Conservation (phyloP, 148 eudicot species). For the Chenopodium berlandieri region DNA sequence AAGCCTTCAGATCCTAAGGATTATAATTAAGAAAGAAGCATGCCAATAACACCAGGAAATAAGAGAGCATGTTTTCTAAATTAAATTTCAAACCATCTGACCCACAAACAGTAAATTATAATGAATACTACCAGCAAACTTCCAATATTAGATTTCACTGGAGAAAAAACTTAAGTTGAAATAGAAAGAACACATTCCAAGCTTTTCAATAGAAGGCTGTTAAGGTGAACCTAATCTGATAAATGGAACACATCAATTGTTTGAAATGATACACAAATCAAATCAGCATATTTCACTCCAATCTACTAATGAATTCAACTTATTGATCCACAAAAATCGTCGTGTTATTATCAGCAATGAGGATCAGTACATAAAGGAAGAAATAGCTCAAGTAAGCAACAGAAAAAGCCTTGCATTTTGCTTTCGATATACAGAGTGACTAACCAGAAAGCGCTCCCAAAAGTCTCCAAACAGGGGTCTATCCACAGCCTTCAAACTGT, state of each 20-base stretch:
- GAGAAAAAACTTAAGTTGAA: not conserved
- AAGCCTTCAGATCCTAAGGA: not conserved
- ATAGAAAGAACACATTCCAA: not conserved
- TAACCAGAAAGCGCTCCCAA: constrained; percentile 94
- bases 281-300: not conserved
- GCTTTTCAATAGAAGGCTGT: not conserved
- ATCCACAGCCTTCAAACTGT: constrained; percentile 97
- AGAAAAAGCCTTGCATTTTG: not conserved
- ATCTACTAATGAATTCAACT: not conserved
- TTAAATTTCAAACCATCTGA: not conserved
- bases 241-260: not conserved
- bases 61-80: not conserved
- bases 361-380: not conserved
- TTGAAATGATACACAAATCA: not conserved
- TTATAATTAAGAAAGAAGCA: not conserved
- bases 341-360: not conserved
- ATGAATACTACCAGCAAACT: not conserved
- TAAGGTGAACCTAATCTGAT: not conserved
- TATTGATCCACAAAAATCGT: not conserved
- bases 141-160: not conserved
- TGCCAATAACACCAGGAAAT: not conserved
- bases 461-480: constrained; percentile 97
- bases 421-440: constrained; percentile 15
- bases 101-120: not conserved
- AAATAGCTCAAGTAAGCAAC: not conserved